Evolutionary conservation across 2,329 filamentous ascomycete species (phyloP).

Genomic region (Xylariaceae sp.): DNA sequence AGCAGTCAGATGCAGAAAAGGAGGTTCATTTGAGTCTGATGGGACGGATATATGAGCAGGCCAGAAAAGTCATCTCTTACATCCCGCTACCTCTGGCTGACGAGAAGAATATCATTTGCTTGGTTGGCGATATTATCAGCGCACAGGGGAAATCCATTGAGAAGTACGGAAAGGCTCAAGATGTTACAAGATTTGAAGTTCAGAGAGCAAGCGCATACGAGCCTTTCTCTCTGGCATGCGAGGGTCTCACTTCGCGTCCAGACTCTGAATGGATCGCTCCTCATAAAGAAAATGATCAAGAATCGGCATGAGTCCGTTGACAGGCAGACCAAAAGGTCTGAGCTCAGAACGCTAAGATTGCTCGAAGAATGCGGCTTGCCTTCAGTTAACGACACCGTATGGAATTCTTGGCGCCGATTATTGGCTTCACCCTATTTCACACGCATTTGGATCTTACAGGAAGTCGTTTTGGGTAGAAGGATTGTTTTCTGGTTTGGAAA

Average conservation of each 20-base stretch:
- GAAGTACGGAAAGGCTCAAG: neutral
- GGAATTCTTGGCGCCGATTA: constrained; percentile 10
- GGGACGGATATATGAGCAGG: constrained; percentile 9
- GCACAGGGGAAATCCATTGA: neutral
- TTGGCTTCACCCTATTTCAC: constrained; percentile 12
- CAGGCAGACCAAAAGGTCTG: too few relatives aligned
- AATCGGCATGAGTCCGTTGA: too few relatives aligned
- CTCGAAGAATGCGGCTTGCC: constrained; percentile 13
- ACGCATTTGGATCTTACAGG: constrained; percentile 13
- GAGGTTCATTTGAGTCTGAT: constrained; percentile 7
- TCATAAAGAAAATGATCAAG: too few relatives aligned
- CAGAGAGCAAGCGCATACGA: neutral
- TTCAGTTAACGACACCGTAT: constrained; percentile 4
- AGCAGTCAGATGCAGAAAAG: constrained; percentile 9
- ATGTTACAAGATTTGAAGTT: neutral
- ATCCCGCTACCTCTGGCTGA: constrained; percentile 1
- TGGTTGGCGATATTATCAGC: constrained; percentile 6
- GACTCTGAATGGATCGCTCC: too few relatives aligned
- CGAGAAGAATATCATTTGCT: constrained; percentile 5
- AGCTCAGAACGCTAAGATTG: too few relatives aligned
- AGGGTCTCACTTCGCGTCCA: too few relatives aligned
- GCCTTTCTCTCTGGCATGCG: neutral
- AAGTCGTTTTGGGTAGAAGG: constrained; percentile 7
- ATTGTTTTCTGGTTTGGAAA: constrained; percentile 10
- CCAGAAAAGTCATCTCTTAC: constrained; percentile 10